Conservation (phyloP, 2,329 filamentous ascomycete species). For the Aureobasidium melanogenum region DNA sequence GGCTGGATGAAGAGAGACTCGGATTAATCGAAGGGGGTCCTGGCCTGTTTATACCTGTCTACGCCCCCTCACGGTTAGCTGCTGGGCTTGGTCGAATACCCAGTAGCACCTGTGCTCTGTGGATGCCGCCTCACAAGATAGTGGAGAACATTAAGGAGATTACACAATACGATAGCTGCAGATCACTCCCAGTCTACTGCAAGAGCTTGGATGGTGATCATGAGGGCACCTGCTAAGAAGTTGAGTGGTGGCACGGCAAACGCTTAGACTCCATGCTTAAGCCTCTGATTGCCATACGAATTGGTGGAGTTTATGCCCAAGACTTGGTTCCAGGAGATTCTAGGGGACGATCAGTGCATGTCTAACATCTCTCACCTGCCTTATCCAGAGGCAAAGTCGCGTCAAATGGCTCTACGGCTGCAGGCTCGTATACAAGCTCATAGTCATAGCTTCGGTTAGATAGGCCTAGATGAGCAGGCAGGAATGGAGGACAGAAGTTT, state of each 20-base stretch:
- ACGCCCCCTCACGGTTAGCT: background rate
- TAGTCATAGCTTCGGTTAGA: conserved; percentile 1
- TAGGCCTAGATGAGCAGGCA: background rate
- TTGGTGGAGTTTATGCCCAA: background rate
- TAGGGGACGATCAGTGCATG: background rate
- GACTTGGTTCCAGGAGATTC: background rate
- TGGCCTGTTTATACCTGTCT: background rate
- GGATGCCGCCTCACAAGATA: background rate
- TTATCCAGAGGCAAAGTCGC: background rate
- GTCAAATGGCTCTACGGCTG: background rate
- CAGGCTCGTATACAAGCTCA: background rate
- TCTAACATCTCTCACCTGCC: background rate
- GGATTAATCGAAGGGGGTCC: background rate
- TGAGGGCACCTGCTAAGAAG: background rate
- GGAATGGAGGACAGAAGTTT: background rate
- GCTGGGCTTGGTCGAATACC: background rate
- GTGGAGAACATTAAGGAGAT: background rate
- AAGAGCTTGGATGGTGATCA: background rate
- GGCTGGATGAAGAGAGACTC: background rate
- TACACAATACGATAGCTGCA: background rate
- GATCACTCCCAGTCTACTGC: background rate
- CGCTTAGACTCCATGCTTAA: background rate
- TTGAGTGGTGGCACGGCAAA: background rate
- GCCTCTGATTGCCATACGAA: background rate
- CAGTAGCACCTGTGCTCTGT: background rate